Conservation (phyloP, 2,329 filamentous ascomycete species). For the Fusarium concolor region DNA sequence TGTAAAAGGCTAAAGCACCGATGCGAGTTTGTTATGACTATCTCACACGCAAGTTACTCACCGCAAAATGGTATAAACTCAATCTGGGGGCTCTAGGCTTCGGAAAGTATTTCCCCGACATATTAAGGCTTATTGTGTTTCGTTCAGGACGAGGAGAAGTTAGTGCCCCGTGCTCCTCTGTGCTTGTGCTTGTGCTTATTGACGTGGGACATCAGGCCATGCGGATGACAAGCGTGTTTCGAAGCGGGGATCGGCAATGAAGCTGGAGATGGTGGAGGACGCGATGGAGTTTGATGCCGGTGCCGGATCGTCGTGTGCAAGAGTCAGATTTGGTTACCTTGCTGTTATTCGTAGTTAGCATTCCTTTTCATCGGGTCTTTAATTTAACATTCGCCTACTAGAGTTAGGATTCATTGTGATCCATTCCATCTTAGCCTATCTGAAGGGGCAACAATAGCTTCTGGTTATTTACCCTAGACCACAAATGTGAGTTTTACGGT, state of each 20-base stretch:
- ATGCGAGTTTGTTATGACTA: background rate
- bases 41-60: slow-evolving; percentile 1
- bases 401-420: too few relatives aligned
- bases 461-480: background rate
- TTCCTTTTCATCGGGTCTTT: background rate
- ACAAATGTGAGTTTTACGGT: background rate
- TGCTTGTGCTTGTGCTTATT: slow-evolving; percentile 4
- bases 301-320: slow-evolving; percentile 29
- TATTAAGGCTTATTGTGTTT: slow-evolving; percentile 40
- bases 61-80: slow-evolving; percentile 14
- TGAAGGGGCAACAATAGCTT: too few relatives aligned
- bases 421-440: too few relatives aligned
- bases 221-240: slow-evolving; percentile 39
- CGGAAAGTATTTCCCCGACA: slow-evolving; percentile 41
- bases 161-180: slow-evolving; percentile 33
- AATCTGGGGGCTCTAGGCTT: background rate
- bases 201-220: slow-evolving; percentile 38
- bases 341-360: background rate
- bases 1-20: slow-evolving; percentile 28
- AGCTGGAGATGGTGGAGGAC: slow-evolving; percentile 27
- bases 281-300: slow-evolving; percentile 18
- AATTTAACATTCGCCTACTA: background rate
- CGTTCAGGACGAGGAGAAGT: slow-evolving; percentile 33
- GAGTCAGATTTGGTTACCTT: slow-evolving; percentile 17
- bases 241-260: slow-evolving; percentile 33